Evolutionary conservation across 2,329 filamentous ascomycete genomes (phyloP).

Genomic region (Fusarium tanahbumbuense): DNA sequence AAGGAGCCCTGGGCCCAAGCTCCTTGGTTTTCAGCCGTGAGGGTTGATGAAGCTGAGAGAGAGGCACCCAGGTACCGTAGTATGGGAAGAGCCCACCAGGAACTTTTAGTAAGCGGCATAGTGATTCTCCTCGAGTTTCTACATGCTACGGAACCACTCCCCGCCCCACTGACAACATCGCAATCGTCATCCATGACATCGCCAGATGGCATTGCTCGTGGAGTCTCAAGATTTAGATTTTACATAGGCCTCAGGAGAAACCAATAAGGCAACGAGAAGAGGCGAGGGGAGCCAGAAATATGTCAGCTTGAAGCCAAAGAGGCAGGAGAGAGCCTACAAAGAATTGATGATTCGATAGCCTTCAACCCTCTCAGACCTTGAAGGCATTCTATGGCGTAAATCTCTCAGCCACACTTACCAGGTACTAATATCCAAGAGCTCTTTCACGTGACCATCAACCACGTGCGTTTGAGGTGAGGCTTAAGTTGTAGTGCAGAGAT

Average conservation of each 20-base stretch:
- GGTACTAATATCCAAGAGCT: conserved; percentile 10
- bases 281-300: not conserved
- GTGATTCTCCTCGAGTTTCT: conserved; percentile 12
- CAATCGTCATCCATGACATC: conserved; percentile 42
- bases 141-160: conserved; percentile 21
- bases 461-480: conserved; percentile 22
- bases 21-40: conserved; percentile 26
- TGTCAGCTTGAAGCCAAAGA: not conserved
- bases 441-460: conserved; percentile 14
- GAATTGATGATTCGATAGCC: not conserved
- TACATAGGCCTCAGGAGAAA: not conserved
- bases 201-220: not conserved
- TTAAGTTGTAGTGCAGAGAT: not conserved
- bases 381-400: conserved; percentile 8
- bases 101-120: conserved; percentile 10
- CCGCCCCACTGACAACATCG: conserved; percentile 32
- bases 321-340: not conserved
- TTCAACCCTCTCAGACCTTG: not conserved
- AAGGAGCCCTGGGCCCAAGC: conserved; percentile 37
- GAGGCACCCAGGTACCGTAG: not conserved
- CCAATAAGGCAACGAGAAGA: not conserved
- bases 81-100: conserved; percentile 28
- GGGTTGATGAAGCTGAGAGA: conserved; percentile 1
- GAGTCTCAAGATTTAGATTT: not conserved
- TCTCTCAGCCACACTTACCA: conserved; percentile 22